These are phyloP conservation scores for Ailanthus altissimus DNA, from an alignment of 345 rosid species.

Conservation along the genomic window DNA sequence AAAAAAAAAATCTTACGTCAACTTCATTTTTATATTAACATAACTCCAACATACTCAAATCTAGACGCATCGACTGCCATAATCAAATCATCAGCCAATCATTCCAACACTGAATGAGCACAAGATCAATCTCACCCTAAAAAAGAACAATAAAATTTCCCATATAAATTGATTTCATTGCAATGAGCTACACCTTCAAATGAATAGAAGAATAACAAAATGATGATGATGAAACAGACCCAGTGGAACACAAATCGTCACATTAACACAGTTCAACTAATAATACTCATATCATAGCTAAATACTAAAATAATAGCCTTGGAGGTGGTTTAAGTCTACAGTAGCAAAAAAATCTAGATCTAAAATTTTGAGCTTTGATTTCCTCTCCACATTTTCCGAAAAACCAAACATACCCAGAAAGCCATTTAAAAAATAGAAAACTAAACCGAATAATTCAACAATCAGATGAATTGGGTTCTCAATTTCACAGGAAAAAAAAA, in stretches of 20 bases:
- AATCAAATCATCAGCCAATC: background rate
- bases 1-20: background rate
- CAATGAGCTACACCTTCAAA: background rate
- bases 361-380: background rate
- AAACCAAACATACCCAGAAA: background rate
- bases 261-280: background rate
- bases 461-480: background rate
- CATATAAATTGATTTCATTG: background rate
- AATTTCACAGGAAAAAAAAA: background rate
- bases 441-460: background rate
- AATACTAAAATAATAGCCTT: background rate
- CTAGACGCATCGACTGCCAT: background rate
- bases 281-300: background rate
- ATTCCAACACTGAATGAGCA: background rate
- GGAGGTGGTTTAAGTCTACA: background rate
- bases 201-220: background rate
- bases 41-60: background rate
- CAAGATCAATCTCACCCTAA: background rate
- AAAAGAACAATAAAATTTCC: background rate
- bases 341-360: slow-evolving; percentile 10
- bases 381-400: slow-evolving; percentile 16
- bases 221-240: background rate
- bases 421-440: background rate
- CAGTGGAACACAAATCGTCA: background rate
- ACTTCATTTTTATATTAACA: background rate